Evolutionary conservation across 129 eudicot species (phyloP), one percentile per base, ranked within the genome.

Genomic region (Chrysanthemum lavandulifolium): DNA sequence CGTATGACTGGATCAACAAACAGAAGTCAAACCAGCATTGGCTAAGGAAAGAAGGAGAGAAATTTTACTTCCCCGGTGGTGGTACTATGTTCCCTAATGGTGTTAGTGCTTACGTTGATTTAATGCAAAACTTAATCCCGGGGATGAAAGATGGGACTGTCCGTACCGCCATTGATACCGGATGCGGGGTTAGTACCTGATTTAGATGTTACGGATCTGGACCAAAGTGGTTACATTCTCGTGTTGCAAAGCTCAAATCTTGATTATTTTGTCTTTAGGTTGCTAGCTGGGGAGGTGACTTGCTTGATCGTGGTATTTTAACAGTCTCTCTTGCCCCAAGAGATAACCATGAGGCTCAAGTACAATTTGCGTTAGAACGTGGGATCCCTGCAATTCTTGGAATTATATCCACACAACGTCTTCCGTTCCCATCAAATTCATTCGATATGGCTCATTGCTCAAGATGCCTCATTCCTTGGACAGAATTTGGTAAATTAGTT

Each of bases 391-490:
- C 99, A 61, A 79, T 95, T 72, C 83, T 95, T 2, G 97, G 97
- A 72, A 88, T 95, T 67, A 90, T 95, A 71, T 95, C 97, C 3
- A 95, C 99, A 3, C 99, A 95, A 70, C 83, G 97, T 40, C 99
- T 95, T 80, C 99, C 99, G 3, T 95, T 95, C 76, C 99, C 99
- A 69, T 90, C 99, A 47, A 95, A 81, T 84, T 88, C 97, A 29
- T 95, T 95, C 27, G 97, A 95, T 75, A 88, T 95, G 99, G 97
- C 97, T 79, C 99, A 95, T 80, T 95, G 99, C 89, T 95, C 99
- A 40, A 78, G 99, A 77, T 95, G 99, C 91, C 97, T 95, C 19
- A 95, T 95, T 63, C 97, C 99, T 23, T 95, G 99, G 99, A 86
- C 94, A 1, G 97, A 95, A 87, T 95, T 95, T 13, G 97, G 99